Percentiles rank a stretch among this genome's conserved stretches.
phyloP scores from a whole-genome alignment of 1,284 basidiomycete genomes.

The Leccinum discolor region DNA sequence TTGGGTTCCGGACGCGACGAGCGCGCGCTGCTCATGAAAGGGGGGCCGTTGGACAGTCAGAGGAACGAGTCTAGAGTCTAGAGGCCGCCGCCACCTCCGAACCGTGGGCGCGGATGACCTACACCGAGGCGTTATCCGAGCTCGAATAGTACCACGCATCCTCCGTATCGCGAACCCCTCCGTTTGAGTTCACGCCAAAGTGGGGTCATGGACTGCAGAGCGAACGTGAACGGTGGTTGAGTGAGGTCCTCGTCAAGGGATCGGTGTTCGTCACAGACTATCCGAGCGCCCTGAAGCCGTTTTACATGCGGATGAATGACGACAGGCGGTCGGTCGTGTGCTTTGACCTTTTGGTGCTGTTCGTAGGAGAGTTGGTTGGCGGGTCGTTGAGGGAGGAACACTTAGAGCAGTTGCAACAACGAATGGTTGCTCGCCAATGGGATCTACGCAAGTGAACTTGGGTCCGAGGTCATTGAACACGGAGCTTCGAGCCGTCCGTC shows the following conservation, averaged over 20 bases:
- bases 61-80: slow-evolving; percentile 22
- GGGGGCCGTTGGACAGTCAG: slow-evolving; percentile 24
- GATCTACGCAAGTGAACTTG: slow-evolving; percentile 93
- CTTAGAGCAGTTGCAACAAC: slow-evolving; percentile 49
- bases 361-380: slow-evolving; percentile 89
- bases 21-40: slow-evolving; percentile 41
- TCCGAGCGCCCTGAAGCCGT: slow-evolving; percentile 83
- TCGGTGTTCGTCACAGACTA: slow-evolving; percentile 95
- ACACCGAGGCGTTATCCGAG: slow-evolving; percentile 73
- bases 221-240: slow-evolving; percentile 93
- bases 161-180: slow-evolving; percentile 16
- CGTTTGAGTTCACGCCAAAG: slow-evolving; percentile 58
- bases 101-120: slow-evolving; percentile 78
- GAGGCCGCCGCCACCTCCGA: slow-evolving; percentile 35
- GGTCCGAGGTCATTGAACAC: slow-evolving; percentile 97
- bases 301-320: slow-evolving; percentile 87
- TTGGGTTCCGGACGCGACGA: slow-evolving; percentile 35
- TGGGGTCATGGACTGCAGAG: slow-evolving; percentile 81
- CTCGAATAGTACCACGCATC: slow-evolving; percentile 46
- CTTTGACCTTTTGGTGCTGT: slow-evolving; percentile 92
- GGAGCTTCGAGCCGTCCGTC: slow-evolving; percentile 51
- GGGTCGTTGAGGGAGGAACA: slow-evolving; percentile 92
- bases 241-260: slow-evolving; percentile 61
- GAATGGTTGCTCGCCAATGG: slow-evolving; percentile 86
- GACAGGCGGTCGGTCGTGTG: slow-evolving; percentile 74